Conservation (phyloP, 768 basidiomycete genomes). For the Hebeloma cylindrosporum region DNA sequence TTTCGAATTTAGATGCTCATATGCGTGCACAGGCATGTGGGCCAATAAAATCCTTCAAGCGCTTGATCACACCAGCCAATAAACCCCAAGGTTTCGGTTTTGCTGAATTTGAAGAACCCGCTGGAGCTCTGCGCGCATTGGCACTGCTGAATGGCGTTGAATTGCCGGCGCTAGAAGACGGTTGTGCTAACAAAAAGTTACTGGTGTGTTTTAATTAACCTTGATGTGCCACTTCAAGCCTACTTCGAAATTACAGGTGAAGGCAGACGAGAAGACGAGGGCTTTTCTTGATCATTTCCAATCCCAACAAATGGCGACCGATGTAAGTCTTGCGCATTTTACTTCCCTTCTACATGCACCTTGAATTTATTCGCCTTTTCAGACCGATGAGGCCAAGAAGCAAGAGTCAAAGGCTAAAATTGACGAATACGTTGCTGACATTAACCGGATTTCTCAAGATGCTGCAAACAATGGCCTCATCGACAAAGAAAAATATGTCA, state of each 20-base stretch:
- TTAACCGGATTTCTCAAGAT: conserved; percentile 71
- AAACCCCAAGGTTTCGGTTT: conserved; percentile 98
- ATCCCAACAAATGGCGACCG: conserved; percentile 74
- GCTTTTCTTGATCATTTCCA: conserved; percentile 85
- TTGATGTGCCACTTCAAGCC: conserved; percentile 44
- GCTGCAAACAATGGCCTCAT: conserved; percentile 72
- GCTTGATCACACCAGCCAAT: conserved; percentile 88
- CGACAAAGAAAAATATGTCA: conserved; percentile 85
- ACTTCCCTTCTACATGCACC: background rate
- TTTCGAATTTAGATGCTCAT: background rate
- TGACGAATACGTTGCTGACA: conserved; percentile 64
- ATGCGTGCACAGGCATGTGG: conserved; percentile 75
- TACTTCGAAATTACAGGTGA: conserved; percentile 62
- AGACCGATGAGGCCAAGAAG: conserved; percentile 72
- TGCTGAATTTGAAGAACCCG: conserved; percentile 93
- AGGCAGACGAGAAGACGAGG: conserved; percentile 95
- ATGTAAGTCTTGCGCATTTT: conserved; percentile 51
- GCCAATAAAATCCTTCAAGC: conserved; percentile 85
- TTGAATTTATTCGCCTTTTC: conserved; percentile 10
- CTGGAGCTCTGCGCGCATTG: conserved; percentile 76
- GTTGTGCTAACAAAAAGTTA: conserved; percentile 51
- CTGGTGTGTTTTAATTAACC: conserved; percentile 56
- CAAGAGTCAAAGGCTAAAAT: conserved; percentile 66
- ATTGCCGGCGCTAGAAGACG: conserved; percentile 53
- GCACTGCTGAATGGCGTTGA: conserved; percentile 51